Base-by-base conservation (phyloP, 2,329 filamentous ascomycete species). In the Blumeriella jaapii region DNA sequence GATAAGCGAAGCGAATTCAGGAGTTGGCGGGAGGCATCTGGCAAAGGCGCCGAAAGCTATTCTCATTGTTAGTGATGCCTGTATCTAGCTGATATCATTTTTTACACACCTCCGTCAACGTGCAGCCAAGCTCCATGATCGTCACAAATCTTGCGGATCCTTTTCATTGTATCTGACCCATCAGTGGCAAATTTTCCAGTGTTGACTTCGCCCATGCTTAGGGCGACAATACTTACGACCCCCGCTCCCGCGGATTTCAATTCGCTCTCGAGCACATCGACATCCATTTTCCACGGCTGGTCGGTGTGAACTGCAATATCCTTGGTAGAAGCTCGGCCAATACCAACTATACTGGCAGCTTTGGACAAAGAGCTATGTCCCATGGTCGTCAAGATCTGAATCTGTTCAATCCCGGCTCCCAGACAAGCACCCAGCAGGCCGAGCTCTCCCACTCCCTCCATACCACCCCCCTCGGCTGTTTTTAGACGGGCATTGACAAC, bases 181-280 rank as follows among this genome's bases (percentile, higher is more conserved):
- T 60, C 59, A 19, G 67, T 82, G 17, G 83, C 79, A 55, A 86
- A 95, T 4, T 77, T 66, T 0, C 87, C 86, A 0, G 86, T 93
- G 49, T 96, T 95, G 17, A 95, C 84, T 59, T 96, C 89, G 1
- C 83, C 83, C 5, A 79, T 82, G 26, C 84, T 87, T n/a, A 94
- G 61, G 4, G 70, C 75, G 23, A 95, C 73, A 41, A 95, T 83
- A 31, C 69, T 81, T n/a, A 70, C 81, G 9, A 71, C 67, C 2
- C 68, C 68, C 1, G 61, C 55, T 22, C 55, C 59, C 38, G 41
- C 40, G 47, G 53, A 53, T 34, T 61, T 50, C 11, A 93, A 61
- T 38, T 74, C 67, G 29, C 56, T 57, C 55, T 84, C 75, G 2
- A 94, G 61, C 3, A 62, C 62, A 2, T 65, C 63, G 5, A 93